phyloP scores from a whole-genome alignment of 2,329 filamentous ascomycete species.

The Colletotrichum sp. region DNA sequence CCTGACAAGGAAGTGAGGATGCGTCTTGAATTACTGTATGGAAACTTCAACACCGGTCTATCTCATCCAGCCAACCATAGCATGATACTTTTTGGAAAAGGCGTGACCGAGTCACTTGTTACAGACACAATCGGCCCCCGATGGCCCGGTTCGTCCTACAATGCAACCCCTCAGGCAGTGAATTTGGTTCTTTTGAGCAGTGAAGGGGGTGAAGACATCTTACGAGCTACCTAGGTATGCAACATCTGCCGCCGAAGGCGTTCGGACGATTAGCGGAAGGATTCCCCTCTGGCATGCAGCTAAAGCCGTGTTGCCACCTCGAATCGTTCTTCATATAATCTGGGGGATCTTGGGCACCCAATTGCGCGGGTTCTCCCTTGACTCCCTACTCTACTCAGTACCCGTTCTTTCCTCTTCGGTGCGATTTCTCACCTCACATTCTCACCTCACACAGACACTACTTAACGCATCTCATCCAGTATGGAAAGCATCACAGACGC shows the following conservation, averaged over 20 bases:
- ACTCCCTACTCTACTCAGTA: neutral
- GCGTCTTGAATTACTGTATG: neutral
- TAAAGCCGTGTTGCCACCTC: neutral
- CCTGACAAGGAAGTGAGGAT: neutral
- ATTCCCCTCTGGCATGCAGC: neutral
- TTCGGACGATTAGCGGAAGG: neutral
- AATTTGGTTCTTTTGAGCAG: neutral
- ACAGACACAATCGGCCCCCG: neutral
- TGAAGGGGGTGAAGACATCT: neutral
- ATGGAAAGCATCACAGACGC: slow-evolving; percentile 16
- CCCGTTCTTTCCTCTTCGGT: neutral
- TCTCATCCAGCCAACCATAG: neutral
- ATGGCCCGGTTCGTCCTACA: neutral
- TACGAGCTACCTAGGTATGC: neutral
- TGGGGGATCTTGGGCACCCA: neutral
- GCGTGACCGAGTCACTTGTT: neutral
- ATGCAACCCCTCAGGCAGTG: neutral
- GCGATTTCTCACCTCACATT: neutral
- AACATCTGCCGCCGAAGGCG: neutral
- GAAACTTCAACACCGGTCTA: neutral
- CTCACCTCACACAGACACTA: neutral
- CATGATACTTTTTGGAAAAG: neutral
- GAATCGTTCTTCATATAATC: neutral
- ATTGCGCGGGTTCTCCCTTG: neutral
- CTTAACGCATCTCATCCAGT: neutral